Conservation (phyloP, 2,329 filamentous ascomycete genomes). For the Fusarium mangiferae region DNA sequence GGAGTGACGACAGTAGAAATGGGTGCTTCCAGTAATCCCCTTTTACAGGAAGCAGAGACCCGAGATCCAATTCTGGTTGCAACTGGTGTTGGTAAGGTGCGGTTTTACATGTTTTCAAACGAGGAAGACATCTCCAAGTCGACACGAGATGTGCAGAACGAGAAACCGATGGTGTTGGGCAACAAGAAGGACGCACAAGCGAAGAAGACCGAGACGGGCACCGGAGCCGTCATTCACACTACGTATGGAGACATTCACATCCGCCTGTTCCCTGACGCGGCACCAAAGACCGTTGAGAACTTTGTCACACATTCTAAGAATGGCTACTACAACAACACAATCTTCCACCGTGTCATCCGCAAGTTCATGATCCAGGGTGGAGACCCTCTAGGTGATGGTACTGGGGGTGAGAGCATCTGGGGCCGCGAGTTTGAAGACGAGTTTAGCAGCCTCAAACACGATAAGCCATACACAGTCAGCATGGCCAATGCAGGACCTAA, state of each 20-base stretch:
- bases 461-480: conserved; percentile 94
- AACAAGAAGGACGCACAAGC: conserved; percentile 62
- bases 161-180: conserved; percentile 79
- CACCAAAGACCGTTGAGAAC: conserved; percentile 95
- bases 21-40: conserved; percentile 93
- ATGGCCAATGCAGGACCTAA: conserved; percentile 98
- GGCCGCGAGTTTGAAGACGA: conserved; percentile 95
- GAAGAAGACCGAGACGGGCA: conserved; percentile 78
- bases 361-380: conserved; percentile 99
- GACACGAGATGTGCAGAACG: conserved; percentile 91
- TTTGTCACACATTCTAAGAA: conserved; percentile 91
- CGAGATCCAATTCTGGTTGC: conserved; percentile 89
- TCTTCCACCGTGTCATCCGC: conserved; percentile 95
- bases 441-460: conserved; percentile 89
- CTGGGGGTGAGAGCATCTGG: conserved; percentile 91
- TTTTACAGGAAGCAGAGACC: conserved; percentile 90
- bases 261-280: conserved; percentile 90
- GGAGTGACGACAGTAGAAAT: conserved; percentile 93
- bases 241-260: conserved; percentile 94
- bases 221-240: conserved; percentile 87
- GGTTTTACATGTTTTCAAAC: conserved; percentile 99
- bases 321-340: conserved; percentile 96
- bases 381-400: conserved; percentile 90
- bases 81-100: conserved; percentile 85
- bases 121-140: conserved; percentile 85